These are phyloP conservation scores for Hypomyces rosellus DNA, from an alignment of 2,329 filamentous ascomycete genomes.

Conservation along the genomic window DNA sequence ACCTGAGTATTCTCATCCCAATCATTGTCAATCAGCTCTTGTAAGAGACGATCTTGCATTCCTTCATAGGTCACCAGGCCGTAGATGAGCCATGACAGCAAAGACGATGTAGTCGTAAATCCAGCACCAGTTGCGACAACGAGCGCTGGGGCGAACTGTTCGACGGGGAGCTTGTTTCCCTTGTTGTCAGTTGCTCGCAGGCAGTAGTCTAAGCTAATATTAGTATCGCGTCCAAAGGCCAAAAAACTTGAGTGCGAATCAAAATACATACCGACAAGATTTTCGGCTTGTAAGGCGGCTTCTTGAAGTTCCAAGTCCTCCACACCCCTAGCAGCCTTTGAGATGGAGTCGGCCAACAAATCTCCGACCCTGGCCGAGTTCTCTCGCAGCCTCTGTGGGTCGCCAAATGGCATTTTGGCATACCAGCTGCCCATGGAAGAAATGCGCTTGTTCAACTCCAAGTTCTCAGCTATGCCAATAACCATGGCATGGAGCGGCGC, in stretches of 20 bases:
- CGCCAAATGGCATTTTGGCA: constrained; percentile 49
- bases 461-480: constrained; percentile 39
- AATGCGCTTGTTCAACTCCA: constrained; percentile 48
- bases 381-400: constrained; percentile 38
- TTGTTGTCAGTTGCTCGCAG: constrained; percentile 47
- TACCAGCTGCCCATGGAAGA: constrained; percentile 52
- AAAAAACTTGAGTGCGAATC: neutral
- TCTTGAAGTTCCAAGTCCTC: constrained; percentile 39
- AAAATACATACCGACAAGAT: constrained; percentile 21
- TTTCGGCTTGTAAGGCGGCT: constrained; percentile 43
- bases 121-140: constrained; percentile 51
- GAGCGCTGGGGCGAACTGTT: constrained; percentile 26
- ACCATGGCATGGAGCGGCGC: constrained; percentile 47
- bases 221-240: neutral
- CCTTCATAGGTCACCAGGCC: constrained; percentile 46
- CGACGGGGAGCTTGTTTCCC: constrained; percentile 45
- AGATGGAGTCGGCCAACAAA: constrained; percentile 34
- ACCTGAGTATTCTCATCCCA: constrained; percentile 37
- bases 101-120: constrained; percentile 53
- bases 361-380: constrained; percentile 26
- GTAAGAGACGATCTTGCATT: constrained; percentile 50
- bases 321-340: constrained; percentile 30
- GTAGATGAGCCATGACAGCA: constrained; percentile 54
- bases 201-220: constrained; percentile 39
- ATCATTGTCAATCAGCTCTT: constrained; percentile 49